These are phyloP conservation scores for Candida gorgasii DNA, from an alignment of 805 yeast species.

Conservation along the genomic window DNA sequence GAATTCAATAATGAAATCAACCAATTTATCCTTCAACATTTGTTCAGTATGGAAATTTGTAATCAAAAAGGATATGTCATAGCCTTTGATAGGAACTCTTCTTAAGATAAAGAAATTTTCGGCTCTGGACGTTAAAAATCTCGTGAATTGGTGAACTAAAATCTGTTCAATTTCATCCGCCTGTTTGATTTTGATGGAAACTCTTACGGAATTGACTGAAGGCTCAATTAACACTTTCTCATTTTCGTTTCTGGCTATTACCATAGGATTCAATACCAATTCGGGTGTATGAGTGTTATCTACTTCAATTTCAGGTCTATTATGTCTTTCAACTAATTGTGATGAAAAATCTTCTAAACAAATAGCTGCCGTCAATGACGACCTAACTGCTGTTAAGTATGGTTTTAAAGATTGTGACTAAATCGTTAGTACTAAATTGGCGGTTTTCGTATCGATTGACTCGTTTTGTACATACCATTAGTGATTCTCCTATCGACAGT, in stretches of 20 bases:
- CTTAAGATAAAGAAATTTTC: slow-evolving; percentile 91
- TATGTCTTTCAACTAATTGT: slow-evolving; percentile 94
- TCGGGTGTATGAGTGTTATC: slow-evolving; percentile 71
- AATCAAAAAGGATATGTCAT: slow-evolving; percentile 88
- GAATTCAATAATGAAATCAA: slow-evolving; percentile 95
- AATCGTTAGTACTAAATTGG: slow-evolving; percentile 6
- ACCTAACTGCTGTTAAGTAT: slow-evolving; percentile 88
- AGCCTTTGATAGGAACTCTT: slow-evolving; percentile 86
- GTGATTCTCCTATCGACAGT: slow-evolving; percentile 10
- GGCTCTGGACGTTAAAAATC: slow-evolving; percentile 93
- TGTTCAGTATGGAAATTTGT: slow-evolving; percentile 94
- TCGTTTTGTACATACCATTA: slow-evolving; percentile 4
- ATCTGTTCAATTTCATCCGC: slow-evolving; percentile 97
- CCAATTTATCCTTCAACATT: slow-evolving; percentile 92
- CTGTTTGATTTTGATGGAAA: slow-evolving; percentile 90
- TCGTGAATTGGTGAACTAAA: slow-evolving; percentile 89
- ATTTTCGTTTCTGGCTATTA: slow-evolving; percentile 88
- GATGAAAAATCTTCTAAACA: slow-evolving; percentile 93
- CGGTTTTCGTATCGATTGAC: background rate
- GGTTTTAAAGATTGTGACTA: slow-evolving; percentile 96
- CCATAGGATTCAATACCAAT: slow-evolving; percentile 83
- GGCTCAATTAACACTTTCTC: slow-evolving; percentile 93
- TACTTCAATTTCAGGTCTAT: slow-evolving; percentile 94
- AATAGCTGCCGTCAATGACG: slow-evolving; percentile 89
- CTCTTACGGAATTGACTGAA: slow-evolving; percentile 87